Evolutionary conservation across 1,139 yeast genomes (phyloP).

Genomic region (Suhomyces wounanorum): DNA sequence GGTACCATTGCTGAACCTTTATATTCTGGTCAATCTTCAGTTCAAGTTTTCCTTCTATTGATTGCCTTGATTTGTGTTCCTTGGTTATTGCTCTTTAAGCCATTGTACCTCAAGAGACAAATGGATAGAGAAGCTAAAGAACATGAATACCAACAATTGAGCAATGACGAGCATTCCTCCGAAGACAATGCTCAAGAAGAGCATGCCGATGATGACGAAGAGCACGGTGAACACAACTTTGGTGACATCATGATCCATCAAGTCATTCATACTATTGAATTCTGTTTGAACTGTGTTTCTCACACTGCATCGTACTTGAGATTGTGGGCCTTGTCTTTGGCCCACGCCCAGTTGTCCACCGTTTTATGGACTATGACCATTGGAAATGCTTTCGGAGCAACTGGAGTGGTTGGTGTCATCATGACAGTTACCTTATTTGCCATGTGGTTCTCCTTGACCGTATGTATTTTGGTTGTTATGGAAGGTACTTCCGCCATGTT

Average conservation of each 20-base stretch:
- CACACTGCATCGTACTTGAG: constrained; percentile 79
- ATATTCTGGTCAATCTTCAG: constrained; percentile 60
- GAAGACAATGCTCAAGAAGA: constrained; percentile 19
- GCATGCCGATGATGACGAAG: constrained; percentile 55
- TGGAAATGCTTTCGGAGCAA: constrained; percentile 52
- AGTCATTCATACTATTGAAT: constrained; percentile 78
- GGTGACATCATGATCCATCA: constrained; percentile 81
- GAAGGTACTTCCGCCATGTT: constrained; percentile 89
- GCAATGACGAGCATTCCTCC: constrained; percentile 15
- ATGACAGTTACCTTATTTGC: constrained; percentile 65
- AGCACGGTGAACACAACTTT: constrained; percentile 59
- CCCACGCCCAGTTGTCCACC: constrained; percentile 75
- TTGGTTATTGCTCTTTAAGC: constrained; percentile 69
- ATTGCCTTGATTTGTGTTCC: constrained; percentile 77
- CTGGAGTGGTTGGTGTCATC: constrained; percentile 52
- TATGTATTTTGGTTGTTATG: constrained; percentile 74
- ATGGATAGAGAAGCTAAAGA: constrained; percentile 44
- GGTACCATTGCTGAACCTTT: constrained; percentile 69
- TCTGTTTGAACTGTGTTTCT: constrained; percentile 75
- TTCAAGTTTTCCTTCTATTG: constrained; percentile 60
- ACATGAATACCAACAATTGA: constrained; percentile 33
- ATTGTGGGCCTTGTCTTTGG: constrained; percentile 77
- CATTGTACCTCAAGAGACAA: constrained; percentile 47
- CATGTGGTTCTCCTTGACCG: constrained; percentile 78
- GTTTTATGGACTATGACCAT: constrained; percentile 83